Conservation (phyloP, 495 filamentous ascomycete genomes). For the Penicillium mononematosum region DNA sequence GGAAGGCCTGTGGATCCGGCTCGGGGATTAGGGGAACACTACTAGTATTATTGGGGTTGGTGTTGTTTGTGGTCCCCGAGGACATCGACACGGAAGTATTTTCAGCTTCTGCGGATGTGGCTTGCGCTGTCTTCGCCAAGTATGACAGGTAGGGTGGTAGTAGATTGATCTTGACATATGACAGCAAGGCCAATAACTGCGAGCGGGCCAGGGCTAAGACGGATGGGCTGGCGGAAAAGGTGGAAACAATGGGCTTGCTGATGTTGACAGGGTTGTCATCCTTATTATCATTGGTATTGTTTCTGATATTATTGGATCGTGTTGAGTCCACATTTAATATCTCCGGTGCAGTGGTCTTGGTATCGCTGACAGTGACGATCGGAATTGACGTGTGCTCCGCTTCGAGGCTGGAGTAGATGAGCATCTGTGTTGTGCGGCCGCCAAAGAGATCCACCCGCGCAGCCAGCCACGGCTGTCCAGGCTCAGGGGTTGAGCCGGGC, state of each 20-base stretch:
- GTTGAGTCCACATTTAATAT: slow-evolving; percentile 8
- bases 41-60: slow-evolving; percentile 1
- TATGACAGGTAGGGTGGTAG: slow-evolving; percentile 31
- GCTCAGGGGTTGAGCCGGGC: slow-evolving; percentile 19
- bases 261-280: not conserved
- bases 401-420: slow-evolving; percentile 59
- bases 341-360: slow-evolving; percentile 3
- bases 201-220: slow-evolving; percentile 19
- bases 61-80: not conserved
- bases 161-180: slow-evolving; percentile 25
- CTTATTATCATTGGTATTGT: not conserved
- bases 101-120: slow-evolving; percentile 13
- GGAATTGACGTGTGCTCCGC: slow-evolving; percentile 25
- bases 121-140: not conserved
- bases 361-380: slow-evolving; percentile 19
- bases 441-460: slow-evolving; percentile 58
- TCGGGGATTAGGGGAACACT: slow-evolving; percentile 25
- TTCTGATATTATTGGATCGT: slow-evolving; percentile 1
- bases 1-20: slow-evolving; percentile 33
- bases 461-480: slow-evolving; percentile 43
- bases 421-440: slow-evolving; percentile 59
- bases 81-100: not conserved
- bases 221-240: slow-evolving; percentile 12
- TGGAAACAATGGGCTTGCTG: slow-evolving; percentile 13
- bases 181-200: slow-evolving; percentile 34